Evolutionary conservation across 208 protist species (phyloP).

Genomic region (Trypanosoma brucei): DNA sequence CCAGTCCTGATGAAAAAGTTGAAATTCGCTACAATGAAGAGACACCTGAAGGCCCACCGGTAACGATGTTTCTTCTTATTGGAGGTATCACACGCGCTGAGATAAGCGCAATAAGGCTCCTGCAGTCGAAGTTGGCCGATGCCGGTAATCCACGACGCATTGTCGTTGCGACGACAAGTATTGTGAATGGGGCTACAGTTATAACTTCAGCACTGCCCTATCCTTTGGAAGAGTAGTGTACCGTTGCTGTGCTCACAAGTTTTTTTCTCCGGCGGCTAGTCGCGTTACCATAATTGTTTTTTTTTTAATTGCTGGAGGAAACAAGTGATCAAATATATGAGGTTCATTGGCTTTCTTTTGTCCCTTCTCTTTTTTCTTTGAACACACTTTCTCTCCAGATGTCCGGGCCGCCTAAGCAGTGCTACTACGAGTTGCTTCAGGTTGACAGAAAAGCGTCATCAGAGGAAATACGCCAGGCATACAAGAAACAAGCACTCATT

Average conservation of each 20-base stretch:
- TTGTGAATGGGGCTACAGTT: constrained; percentile 55
- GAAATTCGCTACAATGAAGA: constrained; percentile 48
- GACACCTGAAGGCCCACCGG: constrained; percentile 25
- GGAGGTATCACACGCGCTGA: constrained; percentile 92
- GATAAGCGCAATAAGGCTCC: constrained; percentile 86
- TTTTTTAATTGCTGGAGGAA: background rate
- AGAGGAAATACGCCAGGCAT: constrained; percentile 80
- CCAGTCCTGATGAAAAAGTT: constrained; percentile 45
- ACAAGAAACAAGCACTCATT: constrained; percentile 81
- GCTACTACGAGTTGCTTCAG: constrained; percentile 87
- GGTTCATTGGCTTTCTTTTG: background rate
- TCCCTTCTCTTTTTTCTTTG: background rate
- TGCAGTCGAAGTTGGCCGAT: constrained; percentile 50
- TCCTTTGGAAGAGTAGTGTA: background rate
- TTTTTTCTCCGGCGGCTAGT: too few species aligned
- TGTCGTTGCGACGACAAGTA: constrained; percentile 55
- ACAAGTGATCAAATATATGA: too few species aligned
- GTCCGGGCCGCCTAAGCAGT: constrained; percentile 48
- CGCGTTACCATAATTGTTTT: background rate
- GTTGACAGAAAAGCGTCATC: constrained; percentile 68
- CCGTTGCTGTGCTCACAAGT: too few species aligned
- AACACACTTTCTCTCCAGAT: constrained; percentile 11
- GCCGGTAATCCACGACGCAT: constrained; percentile 37
- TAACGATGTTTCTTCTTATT: constrained; percentile 88
- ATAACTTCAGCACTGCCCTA: constrained; percentile 56